Conservation (phyloP, 1,284 basidiomycete genomes). For the Sanghuangporus weigelae region DNA sequence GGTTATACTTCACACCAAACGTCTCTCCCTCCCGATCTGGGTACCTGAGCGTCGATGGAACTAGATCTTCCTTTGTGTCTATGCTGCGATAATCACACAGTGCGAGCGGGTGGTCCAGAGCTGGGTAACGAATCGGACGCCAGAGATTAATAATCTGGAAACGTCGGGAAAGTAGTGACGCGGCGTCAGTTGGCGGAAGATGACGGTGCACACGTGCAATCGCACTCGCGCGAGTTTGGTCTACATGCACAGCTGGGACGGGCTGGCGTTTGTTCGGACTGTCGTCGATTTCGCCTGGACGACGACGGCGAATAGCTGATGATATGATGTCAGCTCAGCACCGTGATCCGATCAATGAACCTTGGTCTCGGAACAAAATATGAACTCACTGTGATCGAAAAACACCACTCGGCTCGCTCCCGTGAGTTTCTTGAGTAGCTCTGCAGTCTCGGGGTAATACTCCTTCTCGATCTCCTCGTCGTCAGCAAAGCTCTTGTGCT, state of each 20-base stretch:
- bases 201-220: constrained; percentile 25
- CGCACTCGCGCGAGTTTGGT: constrained; percentile 25
- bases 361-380: neutral
- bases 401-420: constrained; percentile 53
- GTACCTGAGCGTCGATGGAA: constrained; percentile 47
- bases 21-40: constrained; percentile 56
- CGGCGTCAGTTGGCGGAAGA: constrained; percentile 24
- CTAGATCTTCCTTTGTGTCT: constrained; percentile 40
- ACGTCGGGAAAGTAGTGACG: constrained; percentile 22
- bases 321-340: neutral
- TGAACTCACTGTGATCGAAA: constrained; percentile 58
- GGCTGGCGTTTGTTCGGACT: constrained; percentile 40
- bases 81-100: constrained; percentile 50
- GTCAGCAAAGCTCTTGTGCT: constrained; percentile 39
- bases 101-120: constrained; percentile 32
- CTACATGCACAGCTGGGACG: constrained; percentile 30
- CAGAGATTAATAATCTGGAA: constrained; percentile 38
- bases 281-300: constrained; percentile 33
- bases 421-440: constrained; percentile 54
- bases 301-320: constrained; percentile 37
- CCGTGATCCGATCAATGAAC: neutral
- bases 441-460: constrained; percentile 57
- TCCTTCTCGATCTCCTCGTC: constrained; percentile 45
- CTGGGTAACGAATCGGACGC: constrained; percentile 30
- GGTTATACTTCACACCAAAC: constrained; percentile 45